phyloP scores from a whole-genome alignment of 2,329 filamentous ascomycete genomes.

The Aspergillus phoenicis region DNA sequence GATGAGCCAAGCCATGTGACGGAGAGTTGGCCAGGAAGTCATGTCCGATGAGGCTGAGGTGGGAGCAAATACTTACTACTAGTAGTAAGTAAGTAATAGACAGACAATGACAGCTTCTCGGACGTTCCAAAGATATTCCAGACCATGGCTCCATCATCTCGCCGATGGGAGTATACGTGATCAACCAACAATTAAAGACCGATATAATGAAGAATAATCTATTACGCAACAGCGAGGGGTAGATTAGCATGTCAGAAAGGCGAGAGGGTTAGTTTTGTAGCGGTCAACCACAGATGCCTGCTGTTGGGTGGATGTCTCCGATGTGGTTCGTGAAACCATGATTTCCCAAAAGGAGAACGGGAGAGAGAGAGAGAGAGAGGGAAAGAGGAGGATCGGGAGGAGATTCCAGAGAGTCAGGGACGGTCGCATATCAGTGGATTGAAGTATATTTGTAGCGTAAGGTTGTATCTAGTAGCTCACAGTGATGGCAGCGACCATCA shows the following conservation, averaged over 20 bases:
- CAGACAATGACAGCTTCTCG: not conserved
- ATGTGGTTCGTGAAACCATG: slow-evolving; percentile 8
- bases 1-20: not conserved
- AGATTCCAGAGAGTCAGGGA: not conserved
- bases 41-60: slow-evolving; percentile 9
- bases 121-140: not conserved
- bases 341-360: not conserved
- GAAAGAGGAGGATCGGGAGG: not conserved
- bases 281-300: slow-evolving; percentile 5
- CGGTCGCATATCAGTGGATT: not conserved
- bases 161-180: not conserved
- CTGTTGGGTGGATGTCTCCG: slow-evolving; percentile 1
- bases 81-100: too few species aligned
- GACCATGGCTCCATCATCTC: not conserved
- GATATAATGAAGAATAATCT: not conserved
- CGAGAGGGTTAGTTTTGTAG: not conserved
- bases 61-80: too few species aligned
- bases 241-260: not conserved
- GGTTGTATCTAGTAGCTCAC: not conserved
- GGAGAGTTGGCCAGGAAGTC: slow-evolving; percentile 11
- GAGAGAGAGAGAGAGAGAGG: not conserved
- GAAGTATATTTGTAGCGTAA: not conserved
- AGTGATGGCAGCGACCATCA: not conserved
- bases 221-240: slow-evolving; percentile 5
- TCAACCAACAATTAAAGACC: not conserved